Evolutionary conservation across 768 basidiomycete genomes (phyloP).

Genomic region (Leucosporidium creatinivorum): DNA sequence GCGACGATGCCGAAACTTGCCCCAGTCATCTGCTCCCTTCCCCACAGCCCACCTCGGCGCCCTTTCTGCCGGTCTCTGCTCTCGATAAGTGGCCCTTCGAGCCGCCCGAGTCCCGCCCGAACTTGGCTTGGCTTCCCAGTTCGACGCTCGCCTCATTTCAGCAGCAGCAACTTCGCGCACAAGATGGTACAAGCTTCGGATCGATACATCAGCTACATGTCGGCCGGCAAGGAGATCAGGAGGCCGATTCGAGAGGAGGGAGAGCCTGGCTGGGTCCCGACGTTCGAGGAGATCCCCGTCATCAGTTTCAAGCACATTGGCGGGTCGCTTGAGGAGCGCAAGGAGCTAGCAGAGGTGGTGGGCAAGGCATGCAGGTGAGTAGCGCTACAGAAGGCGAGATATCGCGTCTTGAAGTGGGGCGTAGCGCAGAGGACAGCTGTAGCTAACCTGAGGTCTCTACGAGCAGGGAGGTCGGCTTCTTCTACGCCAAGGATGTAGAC

Average conservation of each 20-base stretch:
- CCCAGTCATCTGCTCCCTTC: too few species aligned
- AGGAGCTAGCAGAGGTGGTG: conserved; percentile 8
- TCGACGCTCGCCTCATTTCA: too few species aligned
- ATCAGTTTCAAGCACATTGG: conserved; percentile 19
- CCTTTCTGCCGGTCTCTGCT: too few species aligned
- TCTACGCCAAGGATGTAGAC: conserved; percentile 13
- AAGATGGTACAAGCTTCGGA: too few species aligned
- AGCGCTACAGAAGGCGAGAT: background rate
- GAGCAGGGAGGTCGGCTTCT: conserved; percentile 20
- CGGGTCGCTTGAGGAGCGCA: conserved; percentile 11
- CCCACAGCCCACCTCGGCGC: too few species aligned
- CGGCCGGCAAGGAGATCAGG: background rate
- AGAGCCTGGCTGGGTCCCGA: conserved; percentile 15
- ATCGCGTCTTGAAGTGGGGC: background rate
- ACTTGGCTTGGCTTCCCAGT: too few species aligned
- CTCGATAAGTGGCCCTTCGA: too few species aligned
- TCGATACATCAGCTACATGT: background rate
- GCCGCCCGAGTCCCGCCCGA: too few species aligned
- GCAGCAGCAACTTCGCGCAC: too few species aligned
- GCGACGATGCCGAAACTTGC: too few species aligned
- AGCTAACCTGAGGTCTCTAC: background rate
- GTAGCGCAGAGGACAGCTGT: background rate
- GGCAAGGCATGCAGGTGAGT: background rate
- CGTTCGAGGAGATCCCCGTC: conserved; percentile 22
- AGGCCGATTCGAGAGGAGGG: conserved; percentile 12